A percentile compares a stretch with the other conserved stretches of the same genome.
phyloP scores from a whole-genome alignment of 2,329 filamentous ascomycete species.

The Sordariomycetes sp. region DNA sequence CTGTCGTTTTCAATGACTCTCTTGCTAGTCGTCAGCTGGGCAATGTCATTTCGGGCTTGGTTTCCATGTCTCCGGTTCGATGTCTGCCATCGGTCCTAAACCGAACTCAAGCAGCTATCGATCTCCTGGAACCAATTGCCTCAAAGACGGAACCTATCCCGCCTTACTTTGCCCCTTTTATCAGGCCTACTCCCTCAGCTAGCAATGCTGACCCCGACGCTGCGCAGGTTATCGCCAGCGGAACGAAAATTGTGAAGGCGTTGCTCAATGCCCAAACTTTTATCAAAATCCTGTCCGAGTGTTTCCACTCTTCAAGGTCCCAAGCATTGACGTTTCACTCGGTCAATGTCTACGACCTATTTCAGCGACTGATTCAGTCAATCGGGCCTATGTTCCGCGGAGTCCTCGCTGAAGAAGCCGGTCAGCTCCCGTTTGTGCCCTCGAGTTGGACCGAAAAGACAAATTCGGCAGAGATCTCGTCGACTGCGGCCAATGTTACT shows the following conservation, averaged over 20 bases:
- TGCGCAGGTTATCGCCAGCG: slow-evolving; percentile 41
- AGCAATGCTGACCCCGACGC: slow-evolving; percentile 21
- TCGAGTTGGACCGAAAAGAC: no score
- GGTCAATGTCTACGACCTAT: slow-evolving; percentile 80
- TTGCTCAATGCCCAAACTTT: slow-evolving; percentile 70
- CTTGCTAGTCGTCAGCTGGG: slow-evolving; percentile 61
- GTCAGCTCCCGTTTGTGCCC: slow-evolving; percentile 65
- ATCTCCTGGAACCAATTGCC: slow-evolving; percentile 59
- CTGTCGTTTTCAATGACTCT: slow-evolving; percentile 50
- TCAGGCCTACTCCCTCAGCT: slow-evolving; percentile 33
- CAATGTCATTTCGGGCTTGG: slow-evolving; percentile 65
- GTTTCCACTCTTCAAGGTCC: slow-evolving; percentile 60
- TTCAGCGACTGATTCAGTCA: slow-evolving; percentile 61
- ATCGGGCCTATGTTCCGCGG: slow-evolving; percentile 72
- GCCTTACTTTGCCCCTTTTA: slow-evolving; percentile 63
- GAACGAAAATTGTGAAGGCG: slow-evolving; percentile 72
- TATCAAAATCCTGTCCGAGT: slow-evolving; percentile 63
- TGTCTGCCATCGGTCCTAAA: slow-evolving; percentile 74
- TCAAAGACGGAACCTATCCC: slow-evolving; percentile 33
- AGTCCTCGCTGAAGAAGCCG: slow-evolving; percentile 77
- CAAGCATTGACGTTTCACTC: slow-evolving; percentile 58
- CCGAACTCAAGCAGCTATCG: slow-evolving; percentile 61
- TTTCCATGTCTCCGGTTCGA: slow-evolving; percentile 72
- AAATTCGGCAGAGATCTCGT: no score
- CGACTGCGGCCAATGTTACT: background rate